phyloP scores from a whole-genome alignment of 2,329 filamentous ascomycete genomes.

The Aspergillus carbonarius region DNA sequence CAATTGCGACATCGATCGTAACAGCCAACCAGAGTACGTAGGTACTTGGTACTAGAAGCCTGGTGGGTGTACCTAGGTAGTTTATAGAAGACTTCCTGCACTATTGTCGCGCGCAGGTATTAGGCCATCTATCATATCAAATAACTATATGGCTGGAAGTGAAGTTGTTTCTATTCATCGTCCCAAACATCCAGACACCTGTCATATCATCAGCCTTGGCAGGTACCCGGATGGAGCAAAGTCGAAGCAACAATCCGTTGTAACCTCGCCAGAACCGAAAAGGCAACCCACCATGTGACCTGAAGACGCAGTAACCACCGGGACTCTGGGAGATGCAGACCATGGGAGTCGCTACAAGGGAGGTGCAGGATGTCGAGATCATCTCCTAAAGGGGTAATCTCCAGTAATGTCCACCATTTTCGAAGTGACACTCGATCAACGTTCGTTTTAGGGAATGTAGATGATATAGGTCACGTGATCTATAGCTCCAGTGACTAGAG shows the following conservation, averaged over 20 bases:
- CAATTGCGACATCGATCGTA: background rate
- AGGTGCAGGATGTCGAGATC: background rate
- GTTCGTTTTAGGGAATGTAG: background rate
- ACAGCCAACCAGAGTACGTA: background rate
- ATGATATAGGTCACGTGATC: background rate
- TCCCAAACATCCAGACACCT: background rate
- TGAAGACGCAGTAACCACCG: background rate
- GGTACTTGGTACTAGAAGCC: background rate
- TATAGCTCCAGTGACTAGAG: too few relatives aligned
- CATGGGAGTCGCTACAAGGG: background rate
- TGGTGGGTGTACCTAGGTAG: background rate
- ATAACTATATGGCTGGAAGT: background rate
- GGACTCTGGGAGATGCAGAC: background rate
- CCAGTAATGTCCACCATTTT: background rate
- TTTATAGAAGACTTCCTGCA: background rate
- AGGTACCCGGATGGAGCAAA: background rate
- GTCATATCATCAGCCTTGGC: background rate
- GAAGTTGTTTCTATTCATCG: background rate
- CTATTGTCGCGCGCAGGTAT: background rate
- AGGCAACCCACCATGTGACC: background rate
- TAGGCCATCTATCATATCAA: background rate
- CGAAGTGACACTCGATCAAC: background rate
- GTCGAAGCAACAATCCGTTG: background rate
- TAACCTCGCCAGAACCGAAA: background rate
- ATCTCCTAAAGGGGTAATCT: background rate